Evolutionary conservation across 129 eudicot genomes (phyloP).

Genomic region (Artemisia argyi): DNA sequence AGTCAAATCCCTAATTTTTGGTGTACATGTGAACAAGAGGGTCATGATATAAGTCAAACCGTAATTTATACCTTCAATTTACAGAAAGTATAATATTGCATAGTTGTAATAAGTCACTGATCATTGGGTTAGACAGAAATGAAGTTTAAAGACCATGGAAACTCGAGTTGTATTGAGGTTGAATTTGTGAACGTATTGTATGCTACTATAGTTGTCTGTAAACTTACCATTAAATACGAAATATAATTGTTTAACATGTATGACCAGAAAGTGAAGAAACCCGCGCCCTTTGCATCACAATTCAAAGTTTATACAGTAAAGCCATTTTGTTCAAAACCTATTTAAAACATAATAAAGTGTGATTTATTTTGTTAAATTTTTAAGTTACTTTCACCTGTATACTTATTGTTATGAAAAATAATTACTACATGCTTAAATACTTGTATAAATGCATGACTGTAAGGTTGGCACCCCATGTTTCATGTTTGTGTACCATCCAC

Average conservation of each 20-base stretch:
- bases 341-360: neutral
- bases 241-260: too few relatives aligned
- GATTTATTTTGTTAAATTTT: neutral
- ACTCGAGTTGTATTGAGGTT: too few relatives aligned
- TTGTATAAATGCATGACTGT: neutral
- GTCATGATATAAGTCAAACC: constrained; percentile 4
- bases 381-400: neutral
- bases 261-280: neutral
- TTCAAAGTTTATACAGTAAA: neutral
- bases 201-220: too few relatives aligned
- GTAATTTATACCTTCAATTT: neutral
- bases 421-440: neutral
- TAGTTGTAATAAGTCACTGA: too few relatives aligned
- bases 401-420: neutral
- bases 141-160: too few relatives aligned
- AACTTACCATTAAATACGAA: too few relatives aligned
- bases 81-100: neutral
- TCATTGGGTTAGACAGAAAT: too few relatives aligned
- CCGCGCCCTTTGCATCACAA: neutral
- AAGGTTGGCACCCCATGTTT: constrained; percentile 15
- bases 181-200: too few relatives aligned
- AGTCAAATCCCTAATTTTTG: constrained; percentile 18
- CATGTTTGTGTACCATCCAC: constrained; percentile 27
- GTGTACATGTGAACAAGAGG: constrained; percentile 8
- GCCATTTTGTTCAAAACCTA: neutral